phyloP scores from a whole-genome alignment of 495 filamentous ascomycete genomes.

The Melanomma pulvis-pyrius region DNA sequence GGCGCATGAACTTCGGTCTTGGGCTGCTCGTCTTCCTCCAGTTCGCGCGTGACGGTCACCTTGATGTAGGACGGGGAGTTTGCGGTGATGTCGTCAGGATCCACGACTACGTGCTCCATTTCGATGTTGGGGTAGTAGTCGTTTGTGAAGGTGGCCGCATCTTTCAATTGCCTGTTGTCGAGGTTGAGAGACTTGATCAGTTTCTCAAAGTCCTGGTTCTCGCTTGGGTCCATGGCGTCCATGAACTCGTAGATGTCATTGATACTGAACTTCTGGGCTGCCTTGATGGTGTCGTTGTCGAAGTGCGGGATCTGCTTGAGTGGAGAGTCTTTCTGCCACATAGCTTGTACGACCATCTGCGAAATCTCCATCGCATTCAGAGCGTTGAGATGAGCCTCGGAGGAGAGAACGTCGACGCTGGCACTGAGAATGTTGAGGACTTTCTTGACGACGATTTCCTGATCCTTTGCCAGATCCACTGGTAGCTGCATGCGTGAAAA shows the following conservation, averaged over 20 bases:
- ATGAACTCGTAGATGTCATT: slow-evolving; percentile 97
- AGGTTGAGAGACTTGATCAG: slow-evolving; percentile 78
- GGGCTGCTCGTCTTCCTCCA: slow-evolving; percentile 70
- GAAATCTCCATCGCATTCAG: slow-evolving; percentile 99
- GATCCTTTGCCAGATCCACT: slow-evolving; percentile 95
- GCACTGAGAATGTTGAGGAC: slow-evolving; percentile 87
- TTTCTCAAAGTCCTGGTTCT: slow-evolving; percentile 75
- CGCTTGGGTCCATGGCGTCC: slow-evolving; percentile 94
- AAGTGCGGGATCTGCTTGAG: slow-evolving; percentile 98
- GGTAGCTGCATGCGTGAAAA: slow-evolving; percentile 97
- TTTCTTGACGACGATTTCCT: slow-evolving; percentile 83
- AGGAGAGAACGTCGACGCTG: slow-evolving; percentile 91
- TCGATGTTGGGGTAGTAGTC: slow-evolving; percentile 93
- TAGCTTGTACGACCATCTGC: slow-evolving; percentile 98
- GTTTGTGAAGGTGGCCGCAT: slow-evolving; percentile 97
- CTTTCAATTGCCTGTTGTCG: slow-evolving; percentile 76
- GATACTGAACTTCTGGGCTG: slow-evolving; percentile 77
- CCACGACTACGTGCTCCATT: slow-evolving; percentile 82
- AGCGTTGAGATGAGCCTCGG: slow-evolving; percentile 93
- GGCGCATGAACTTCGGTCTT: slow-evolving; percentile 90
- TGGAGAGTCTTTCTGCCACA: slow-evolving; percentile 98
- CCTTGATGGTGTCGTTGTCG: slow-evolving; percentile 77
- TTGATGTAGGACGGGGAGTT: slow-evolving; percentile 82
- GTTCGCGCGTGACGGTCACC: slow-evolving; percentile 82
- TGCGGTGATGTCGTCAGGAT: slow-evolving; percentile 74